A percentile compares a stretch with the other conserved stretches of the same genome.
phyloP scores from a whole-genome alignment of 225 moss, liverwort and hornwort species.

The Climacium dendroides region DNA sequence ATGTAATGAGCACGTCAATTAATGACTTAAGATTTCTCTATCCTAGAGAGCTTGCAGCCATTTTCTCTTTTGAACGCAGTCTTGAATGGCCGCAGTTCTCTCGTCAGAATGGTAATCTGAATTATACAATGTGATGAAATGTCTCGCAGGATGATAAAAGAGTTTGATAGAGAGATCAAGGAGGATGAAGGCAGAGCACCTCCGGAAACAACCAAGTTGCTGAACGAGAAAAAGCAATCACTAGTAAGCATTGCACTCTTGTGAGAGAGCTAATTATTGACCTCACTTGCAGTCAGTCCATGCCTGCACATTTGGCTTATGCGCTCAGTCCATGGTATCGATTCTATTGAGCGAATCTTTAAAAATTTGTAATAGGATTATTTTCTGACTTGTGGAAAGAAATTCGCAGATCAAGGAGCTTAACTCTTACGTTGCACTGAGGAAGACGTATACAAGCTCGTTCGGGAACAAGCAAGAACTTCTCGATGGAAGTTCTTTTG shows the following conservation, averaged over 20 bases:
- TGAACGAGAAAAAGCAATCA: constrained; percentile 86
- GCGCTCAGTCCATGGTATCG: background rate
- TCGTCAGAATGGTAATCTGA: background rate
- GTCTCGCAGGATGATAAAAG: constrained; percentile 74
- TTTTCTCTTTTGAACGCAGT: background rate
- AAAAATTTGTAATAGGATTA: background rate
- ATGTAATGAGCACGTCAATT: background rate
- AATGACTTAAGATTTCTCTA: background rate
- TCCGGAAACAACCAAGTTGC: constrained; percentile 57
- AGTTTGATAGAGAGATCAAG: constrained; percentile 91
- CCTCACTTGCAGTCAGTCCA: background rate
- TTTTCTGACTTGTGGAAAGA: background rate
- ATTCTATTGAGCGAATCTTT: background rate
- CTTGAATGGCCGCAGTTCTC: background rate
- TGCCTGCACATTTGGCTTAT: background rate
- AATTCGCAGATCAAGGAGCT: constrained; percentile 53
- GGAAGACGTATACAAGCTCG: constrained; percentile 93
- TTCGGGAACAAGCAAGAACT: constrained; percentile 78
- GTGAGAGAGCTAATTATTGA: background rate
- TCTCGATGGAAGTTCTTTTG: constrained; percentile 56
- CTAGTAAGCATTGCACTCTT: constrained; percentile 30
- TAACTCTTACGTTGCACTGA: constrained; percentile 86
- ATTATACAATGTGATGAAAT: background rate
- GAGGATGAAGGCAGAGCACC: constrained; percentile 57
- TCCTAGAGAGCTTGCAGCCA: background rate